Conservation (phyloP, 2,329 filamentous ascomycete species). For the Ceratocystis alfenasii region DNA sequence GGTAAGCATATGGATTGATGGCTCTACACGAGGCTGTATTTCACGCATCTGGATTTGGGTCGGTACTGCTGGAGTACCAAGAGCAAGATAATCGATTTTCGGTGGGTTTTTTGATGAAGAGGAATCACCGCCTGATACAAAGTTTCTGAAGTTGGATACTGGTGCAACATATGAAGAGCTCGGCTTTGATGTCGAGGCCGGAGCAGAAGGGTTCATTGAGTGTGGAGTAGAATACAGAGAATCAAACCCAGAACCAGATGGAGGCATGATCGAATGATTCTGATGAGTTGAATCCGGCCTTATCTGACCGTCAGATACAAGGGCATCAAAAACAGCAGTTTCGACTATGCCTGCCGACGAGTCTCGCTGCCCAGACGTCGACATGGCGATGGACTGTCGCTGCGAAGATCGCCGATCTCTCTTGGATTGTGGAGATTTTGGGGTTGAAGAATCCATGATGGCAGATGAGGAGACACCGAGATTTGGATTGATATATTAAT, state of each 20-base stretch:
- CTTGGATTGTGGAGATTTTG: background rate
- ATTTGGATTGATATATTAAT: background rate
- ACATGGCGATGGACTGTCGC: constrained; percentile 14
- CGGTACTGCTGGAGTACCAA: background rate
- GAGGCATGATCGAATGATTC: constrained; percentile 5
- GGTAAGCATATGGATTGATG: constrained; percentile 10
- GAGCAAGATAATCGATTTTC: constrained; percentile 19
- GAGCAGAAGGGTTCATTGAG: background rate
- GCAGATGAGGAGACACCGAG: background rate
- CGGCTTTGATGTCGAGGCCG: background rate
- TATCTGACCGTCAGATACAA: constrained; percentile 20
- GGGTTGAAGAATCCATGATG: background rate
- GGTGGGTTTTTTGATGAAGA: constrained; percentile 15
- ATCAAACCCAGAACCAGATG: background rate
- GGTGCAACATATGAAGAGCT: background rate
- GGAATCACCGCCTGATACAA: background rate
- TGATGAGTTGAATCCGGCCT: constrained; percentile 4
- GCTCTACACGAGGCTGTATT: background rate
- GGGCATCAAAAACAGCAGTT: constrained; percentile 20
- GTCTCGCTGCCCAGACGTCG: constrained; percentile 13
- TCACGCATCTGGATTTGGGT: background rate
- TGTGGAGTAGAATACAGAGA: background rate
- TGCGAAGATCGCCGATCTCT: constrained; percentile 15
- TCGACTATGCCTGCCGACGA: constrained; percentile 1
- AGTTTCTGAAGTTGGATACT: constrained; percentile 1